A percentile compares a stretch with the other conserved stretches of the same genome.
Evolutionary conservation across 2,329 filamentous ascomycete genomes (phyloP).

Genomic region (Pleurostoma richardsiae): DNA sequence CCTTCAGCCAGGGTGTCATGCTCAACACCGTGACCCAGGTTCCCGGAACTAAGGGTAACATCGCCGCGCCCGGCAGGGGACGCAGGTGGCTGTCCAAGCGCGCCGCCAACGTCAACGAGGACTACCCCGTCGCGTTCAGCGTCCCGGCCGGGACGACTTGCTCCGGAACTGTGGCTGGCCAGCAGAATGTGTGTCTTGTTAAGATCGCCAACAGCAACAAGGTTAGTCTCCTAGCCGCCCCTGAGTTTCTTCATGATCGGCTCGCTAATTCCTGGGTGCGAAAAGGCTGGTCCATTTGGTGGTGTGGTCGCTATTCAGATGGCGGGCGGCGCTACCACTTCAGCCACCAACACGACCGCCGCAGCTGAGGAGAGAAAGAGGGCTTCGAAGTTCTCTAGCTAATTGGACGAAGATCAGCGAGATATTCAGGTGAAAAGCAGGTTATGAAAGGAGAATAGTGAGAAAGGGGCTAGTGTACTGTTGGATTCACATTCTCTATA

Average conservation of each 20-base stretch:
- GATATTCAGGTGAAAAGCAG: no score
- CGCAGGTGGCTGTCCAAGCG: slow-evolving; percentile 6
- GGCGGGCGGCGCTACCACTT: slow-evolving; percentile 10
- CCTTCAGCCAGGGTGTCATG: slow-evolving; percentile 21
- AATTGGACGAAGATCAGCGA: no score
- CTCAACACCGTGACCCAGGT: slow-evolving; percentile 25
- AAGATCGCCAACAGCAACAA: slow-evolving; percentile 19
- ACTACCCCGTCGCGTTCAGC: slow-evolving; percentile 16
- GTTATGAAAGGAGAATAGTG: no score
- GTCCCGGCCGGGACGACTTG: slow-evolving; percentile 19
- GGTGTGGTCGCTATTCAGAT: slow-evolving; percentile 35
- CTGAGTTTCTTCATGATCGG: no score
- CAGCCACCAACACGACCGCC: slow-evolving; percentile 2
- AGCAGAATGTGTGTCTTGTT: slow-evolving; percentile 19
- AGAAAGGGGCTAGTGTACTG: no score
- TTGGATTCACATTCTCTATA: no score
- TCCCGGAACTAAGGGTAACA: slow-evolving; percentile 28
- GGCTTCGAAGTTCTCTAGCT: no score
- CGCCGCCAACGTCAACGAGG: slow-evolving; percentile 13
- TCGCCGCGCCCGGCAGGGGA: slow-evolving; percentile 12
- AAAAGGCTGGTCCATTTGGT: slow-evolving; percentile 31
- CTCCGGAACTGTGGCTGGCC: slow-evolving; percentile 16
- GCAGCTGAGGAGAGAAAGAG: neutral
- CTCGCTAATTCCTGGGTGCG: no score
- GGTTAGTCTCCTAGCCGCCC: slow-evolving; percentile 6